A percentile compares a stretch with the other conserved stretches of the same genome.
These are phyloP conservation scores for Porogramme epimiltina DNA, from an alignment of 1,284 basidiomycete genomes.

Conservation along the genomic window DNA sequence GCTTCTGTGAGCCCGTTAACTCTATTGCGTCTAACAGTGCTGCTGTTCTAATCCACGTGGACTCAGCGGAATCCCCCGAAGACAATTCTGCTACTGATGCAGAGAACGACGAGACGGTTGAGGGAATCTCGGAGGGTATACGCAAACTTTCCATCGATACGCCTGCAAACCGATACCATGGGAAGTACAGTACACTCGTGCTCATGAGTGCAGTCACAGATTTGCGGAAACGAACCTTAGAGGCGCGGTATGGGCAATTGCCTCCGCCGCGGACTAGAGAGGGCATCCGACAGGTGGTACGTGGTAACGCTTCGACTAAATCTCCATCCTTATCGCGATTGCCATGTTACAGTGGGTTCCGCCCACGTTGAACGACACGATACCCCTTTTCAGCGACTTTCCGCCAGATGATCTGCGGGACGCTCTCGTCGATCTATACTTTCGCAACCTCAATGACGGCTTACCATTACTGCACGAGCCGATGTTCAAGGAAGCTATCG, in stretches of 20 bases:
- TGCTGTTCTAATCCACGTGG: no score
- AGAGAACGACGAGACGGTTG: no score
- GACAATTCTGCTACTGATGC: no score
- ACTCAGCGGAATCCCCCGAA: no score
- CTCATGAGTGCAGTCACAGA: background rate
- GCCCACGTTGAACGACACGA: slow-evolving; percentile 2
- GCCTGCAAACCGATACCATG: background rate
- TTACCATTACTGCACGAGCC: slow-evolving; percentile 77
- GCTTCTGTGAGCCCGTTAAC: no score
- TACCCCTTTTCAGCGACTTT: slow-evolving; percentile 39
- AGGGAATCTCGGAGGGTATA: no score
- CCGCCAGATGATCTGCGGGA: slow-evolving; percentile 64
- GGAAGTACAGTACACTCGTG: background rate
- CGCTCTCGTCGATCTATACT: slow-evolving; percentile 37
- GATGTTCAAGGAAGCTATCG: slow-evolving; percentile 65
- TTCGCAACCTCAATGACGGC: slow-evolving; percentile 48
- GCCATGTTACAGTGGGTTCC: slow-evolving; percentile 17
- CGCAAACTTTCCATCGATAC: background rate
- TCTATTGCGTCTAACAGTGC: no score
- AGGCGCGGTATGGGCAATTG: no score
- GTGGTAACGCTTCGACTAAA: no score
- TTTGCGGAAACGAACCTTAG: no score
- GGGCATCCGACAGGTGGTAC: slow-evolving; percentile 1
- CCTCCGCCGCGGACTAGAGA: background rate
- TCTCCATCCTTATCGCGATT: background rate